These are phyloP conservation scores for Cyberlindnera americana DNA, from an alignment of 805 yeast species.

Conservation along the genomic window DNA sequence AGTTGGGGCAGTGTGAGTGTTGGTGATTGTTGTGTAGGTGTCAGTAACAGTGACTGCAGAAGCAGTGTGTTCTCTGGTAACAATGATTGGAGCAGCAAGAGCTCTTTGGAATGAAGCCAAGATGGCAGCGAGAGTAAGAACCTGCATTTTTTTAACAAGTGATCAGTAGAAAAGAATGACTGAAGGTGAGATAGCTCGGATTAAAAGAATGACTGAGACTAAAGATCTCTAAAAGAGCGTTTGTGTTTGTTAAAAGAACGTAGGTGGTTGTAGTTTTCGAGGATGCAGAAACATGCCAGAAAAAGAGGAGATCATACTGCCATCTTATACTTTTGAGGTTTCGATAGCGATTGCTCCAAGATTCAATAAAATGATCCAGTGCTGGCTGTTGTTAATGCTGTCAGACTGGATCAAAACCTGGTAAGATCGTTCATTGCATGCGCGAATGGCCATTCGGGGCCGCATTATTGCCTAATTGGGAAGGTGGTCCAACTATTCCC, in stretches of 20 bases:
- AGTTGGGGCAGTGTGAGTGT: conserved; percentile 38
- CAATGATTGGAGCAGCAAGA: conserved; percentile 35
- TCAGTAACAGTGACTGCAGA: conserved; percentile 45
- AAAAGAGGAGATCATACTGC: no score
- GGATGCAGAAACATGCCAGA: no score
- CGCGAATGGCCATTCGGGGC: conserved; percentile 2
- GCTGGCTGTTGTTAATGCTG: conserved; percentile 4
- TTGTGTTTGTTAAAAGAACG: not conserved
- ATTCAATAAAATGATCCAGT: not conserved
- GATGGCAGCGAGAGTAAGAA: conserved; percentile 9
- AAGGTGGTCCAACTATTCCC: not conserved
- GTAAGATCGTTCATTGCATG: not conserved
- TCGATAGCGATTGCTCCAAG: not conserved
- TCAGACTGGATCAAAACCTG: not conserved
- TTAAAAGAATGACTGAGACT: conserved; percentile 11
- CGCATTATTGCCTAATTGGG: conserved; percentile 2
- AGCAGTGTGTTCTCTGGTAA: conserved; percentile 57
- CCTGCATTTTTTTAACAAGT: conserved; percentile 12
- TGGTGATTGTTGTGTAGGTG: conserved; percentile 38
- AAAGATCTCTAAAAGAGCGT: conserved; percentile 2
- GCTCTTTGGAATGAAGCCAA: conserved; percentile 23
- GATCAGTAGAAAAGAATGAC: conserved; percentile 9
- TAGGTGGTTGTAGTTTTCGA: conserved; percentile 1
- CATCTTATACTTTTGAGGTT: not conserved
- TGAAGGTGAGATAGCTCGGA: conserved; percentile 7